Conservation (phyloP, 306 rosid species). For the Chamaecrista fasciculata region DNA sequence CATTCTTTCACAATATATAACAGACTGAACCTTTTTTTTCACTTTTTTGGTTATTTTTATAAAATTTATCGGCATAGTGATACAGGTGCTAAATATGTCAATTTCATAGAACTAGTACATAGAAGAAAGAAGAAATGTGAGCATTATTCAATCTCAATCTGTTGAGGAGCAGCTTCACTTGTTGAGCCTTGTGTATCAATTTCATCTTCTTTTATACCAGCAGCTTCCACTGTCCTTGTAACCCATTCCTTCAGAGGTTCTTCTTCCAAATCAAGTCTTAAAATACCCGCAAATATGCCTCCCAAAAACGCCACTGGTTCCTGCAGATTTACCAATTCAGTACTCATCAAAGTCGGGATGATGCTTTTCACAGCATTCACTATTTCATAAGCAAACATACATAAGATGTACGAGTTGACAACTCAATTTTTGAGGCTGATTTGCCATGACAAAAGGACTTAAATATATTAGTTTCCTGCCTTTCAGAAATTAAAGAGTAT, state of each 20-base stretch:
- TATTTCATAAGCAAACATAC: too few species aligned
- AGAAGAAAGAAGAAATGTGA: slow-evolving; percentile 10
- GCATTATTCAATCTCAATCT: slow-evolving; percentile 76
- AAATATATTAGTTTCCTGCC: too few species aligned
- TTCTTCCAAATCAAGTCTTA: slow-evolving; percentile 84
- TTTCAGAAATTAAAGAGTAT: too few species aligned
- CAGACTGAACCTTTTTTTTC: slow-evolving; percentile 7
- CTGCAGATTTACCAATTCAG: slow-evolving; percentile 35
- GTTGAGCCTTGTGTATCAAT: slow-evolving; percentile 43
- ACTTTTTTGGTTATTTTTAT: not conserved
- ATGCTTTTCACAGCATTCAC: slow-evolving; percentile 6
- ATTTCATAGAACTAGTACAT: slow-evolving; percentile 1
- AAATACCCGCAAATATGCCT: slow-evolving; percentile 82
- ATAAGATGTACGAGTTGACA: too few species aligned
- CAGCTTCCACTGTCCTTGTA: slow-evolving; percentile 71
- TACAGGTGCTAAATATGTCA: not conserved
- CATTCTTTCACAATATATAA: too few species aligned
- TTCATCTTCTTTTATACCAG: slow-evolving; percentile 64
- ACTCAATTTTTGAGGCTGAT: too few species aligned
- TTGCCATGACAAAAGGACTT: too few species aligned
- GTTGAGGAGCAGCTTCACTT: slow-evolving; percentile 61
- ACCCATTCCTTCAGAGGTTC: slow-evolving; percentile 96
- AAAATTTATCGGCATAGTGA: not conserved
- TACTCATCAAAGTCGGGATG: not conserved
- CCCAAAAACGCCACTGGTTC: slow-evolving; percentile 95